Evolutionary conservation across 2,329 filamentous ascomycete species (phyloP), one percentile per base, ranked within the genome.

Genomic region (Pseudogymnoascus sp.): DNA sequence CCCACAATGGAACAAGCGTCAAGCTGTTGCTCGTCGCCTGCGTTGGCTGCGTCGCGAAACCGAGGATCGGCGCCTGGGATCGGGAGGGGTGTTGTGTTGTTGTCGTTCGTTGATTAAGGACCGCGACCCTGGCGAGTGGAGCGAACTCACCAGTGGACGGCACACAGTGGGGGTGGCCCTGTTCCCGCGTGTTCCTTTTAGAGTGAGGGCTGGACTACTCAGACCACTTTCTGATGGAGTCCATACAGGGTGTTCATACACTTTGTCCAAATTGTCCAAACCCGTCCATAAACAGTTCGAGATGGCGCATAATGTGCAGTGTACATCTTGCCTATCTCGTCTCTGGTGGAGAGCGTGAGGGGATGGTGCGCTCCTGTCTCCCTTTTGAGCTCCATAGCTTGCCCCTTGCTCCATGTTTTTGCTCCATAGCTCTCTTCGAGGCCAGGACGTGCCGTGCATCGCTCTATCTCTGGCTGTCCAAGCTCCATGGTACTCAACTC

Each of bases 151-250:
- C 47, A 57, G 8, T 57, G 47, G n/a, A 57, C 47, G 47, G 47
- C 29, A 57, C 47, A 57, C 47, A 31, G 47, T 34, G 47, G 47
- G 45, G 47, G 47, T 4, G 18, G 51, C 51, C 51, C 29, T 57
- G 51, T 57, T 57, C 51, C 51, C 51, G 51, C 51, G 51, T 34
- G 51, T 57, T 57, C 51, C 51, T 57, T 57, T 18, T 57, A 57
- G 51, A 57, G 51, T 57, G 51, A 57, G 51, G 47, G n/a, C 29
- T 57, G n/a, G 51, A 34, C 51, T 12, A 34, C 29, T 34, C n/a
- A n/a, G 29, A 21, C 51, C 51, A 57, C 51, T 57, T 34, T 57
- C n/a, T 18, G 29, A 57, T 34, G 29, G 51, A 57, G 51, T 26
- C 47, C 29, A 34, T 34, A 57, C 51, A 34, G 16, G 51, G 51